A percentile compares a stretch with the other conserved stretches of the same genome.
Conservation (phyloP, 495 filamentous ascomycete genomes). For the Aspergillus kassunensis region DNA sequence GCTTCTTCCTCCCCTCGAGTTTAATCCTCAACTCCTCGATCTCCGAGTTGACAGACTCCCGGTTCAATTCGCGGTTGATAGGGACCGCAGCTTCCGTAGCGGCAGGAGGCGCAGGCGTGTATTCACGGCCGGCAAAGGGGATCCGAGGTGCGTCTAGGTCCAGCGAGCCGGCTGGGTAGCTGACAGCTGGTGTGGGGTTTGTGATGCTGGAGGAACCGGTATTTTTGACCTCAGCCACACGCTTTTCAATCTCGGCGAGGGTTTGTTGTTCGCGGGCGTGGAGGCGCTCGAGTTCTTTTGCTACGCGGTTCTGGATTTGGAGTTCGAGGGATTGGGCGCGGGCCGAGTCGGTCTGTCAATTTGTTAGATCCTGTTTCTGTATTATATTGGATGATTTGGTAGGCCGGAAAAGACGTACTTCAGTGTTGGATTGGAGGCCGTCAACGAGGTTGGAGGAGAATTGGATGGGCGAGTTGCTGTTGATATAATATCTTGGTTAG, state of each 20-base stretch:
- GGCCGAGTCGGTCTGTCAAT: conserved; percentile 71
- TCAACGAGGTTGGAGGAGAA: conserved; percentile 84
- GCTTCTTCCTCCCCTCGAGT: conserved; percentile 69
- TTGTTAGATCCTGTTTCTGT: too few relatives aligned
- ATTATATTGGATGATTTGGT: too few relatives aligned
- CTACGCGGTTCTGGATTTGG: conserved; percentile 82
- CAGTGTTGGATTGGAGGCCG: conserved; percentile 73
- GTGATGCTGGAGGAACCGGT: conserved; percentile 28
- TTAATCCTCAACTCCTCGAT: conserved; percentile 69
- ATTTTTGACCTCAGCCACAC: conserved; percentile 42
- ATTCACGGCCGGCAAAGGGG: conserved; percentile 44
- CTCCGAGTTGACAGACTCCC: conserved; percentile 56
- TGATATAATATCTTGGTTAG: conserved; percentile 4
- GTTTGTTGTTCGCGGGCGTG: conserved; percentile 58
- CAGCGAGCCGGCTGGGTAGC: conserved; percentile 41
- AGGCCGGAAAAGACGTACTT: conserved; percentile 62
- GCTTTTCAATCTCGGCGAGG: conserved; percentile 53
- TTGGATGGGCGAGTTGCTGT: conserved; percentile 75
- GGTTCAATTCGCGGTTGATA: conserved; percentile 44
- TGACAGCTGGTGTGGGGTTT: conserved; percentile 26
- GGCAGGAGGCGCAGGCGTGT: conserved; percentile 27
- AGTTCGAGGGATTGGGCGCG: conserved; percentile 80
- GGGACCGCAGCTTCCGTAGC: conserved; percentile 17
- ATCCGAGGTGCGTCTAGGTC: conserved; percentile 47
- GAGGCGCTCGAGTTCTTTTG: conserved; percentile 75